These are phyloP conservation scores for Hygrophoropsis aurantiaca DNA, from an alignment of 768 basidiomycete species.

Conservation along the genomic window DNA sequence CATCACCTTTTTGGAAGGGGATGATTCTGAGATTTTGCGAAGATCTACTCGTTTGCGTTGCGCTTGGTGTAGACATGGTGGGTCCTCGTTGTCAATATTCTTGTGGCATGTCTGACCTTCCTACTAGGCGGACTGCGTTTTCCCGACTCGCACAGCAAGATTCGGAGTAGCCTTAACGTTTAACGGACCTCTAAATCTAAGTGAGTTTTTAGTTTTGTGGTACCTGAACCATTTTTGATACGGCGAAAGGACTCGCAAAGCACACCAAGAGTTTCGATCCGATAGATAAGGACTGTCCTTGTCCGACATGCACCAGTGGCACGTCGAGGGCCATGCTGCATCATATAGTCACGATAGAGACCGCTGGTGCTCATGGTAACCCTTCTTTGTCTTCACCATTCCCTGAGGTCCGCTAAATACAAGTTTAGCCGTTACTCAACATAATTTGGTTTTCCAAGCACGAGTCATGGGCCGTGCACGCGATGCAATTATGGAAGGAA, in stretches of 20 bases:
- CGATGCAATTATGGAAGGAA: conserved; percentile 74
- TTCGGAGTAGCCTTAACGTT: conserved; percentile 89
- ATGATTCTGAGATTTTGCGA: background rate
- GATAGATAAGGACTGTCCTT: conserved; percentile 79
- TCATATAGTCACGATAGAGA: conserved; percentile 76
- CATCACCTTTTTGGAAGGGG: background rate
- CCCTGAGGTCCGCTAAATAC: conserved; percentile 2
- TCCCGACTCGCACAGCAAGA: conserved; percentile 88
- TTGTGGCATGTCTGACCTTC: background rate
- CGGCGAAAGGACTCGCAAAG: conserved; percentile 60
- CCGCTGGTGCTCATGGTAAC: conserved; percentile 81
- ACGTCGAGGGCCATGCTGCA: conserved; percentile 75
- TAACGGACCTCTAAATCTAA: conserved; percentile 78
- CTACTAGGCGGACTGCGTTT: conserved; percentile 86
- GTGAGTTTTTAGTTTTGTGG: conserved; percentile 35
- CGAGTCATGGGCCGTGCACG: conserved; percentile 84
- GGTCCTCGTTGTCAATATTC: conserved; percentile 8
- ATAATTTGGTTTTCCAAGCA: conserved; percentile 86
- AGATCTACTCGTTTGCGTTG: conserved; percentile 90
- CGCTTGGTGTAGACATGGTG: conserved; percentile 92
- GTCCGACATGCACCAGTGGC: conserved; percentile 75
- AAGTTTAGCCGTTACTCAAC: conserved; percentile 68
- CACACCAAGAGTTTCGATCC: conserved; percentile 67
- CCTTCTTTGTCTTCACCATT: conserved; percentile 12
- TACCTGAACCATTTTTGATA: conserved; percentile 9